Percentiles rank a stretch among this genome's conserved stretches.
Evolutionary conservation across 345 rosid species (phyloP).

Genomic region (Atalantia buxifolia): DNA sequence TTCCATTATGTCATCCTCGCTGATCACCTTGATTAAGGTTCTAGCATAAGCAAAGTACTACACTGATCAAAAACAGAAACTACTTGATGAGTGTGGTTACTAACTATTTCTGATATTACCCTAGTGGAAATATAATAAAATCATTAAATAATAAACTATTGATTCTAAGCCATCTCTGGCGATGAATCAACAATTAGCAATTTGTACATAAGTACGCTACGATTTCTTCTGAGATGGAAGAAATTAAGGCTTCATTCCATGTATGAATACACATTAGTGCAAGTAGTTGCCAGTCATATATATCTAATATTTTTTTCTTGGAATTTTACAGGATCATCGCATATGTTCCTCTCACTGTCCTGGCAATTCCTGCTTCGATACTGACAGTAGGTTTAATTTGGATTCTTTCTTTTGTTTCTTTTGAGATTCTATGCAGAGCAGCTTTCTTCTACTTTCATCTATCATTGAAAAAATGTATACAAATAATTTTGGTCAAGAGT

Average conservation of each 20-base stretch:
- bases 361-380: conserved; percentile 57
- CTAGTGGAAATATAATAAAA: too few relatives aligned
- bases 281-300: not conserved
- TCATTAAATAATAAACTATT: too few relatives aligned
- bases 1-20: not conserved
- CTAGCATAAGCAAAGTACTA: not conserved
- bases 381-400: conserved; percentile 37
- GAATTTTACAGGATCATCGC: conserved; percentile 35
- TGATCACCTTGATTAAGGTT: not conserved
- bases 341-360: conserved; percentile 47
- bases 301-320: not conserved
- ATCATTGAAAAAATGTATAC: not conserved
- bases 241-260: too few relatives aligned
- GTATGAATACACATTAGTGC: not conserved
- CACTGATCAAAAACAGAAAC: too few relatives aligned
- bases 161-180: too few relatives aligned
- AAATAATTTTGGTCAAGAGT: not conserved
- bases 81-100: not conserved
- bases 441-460: not conserved
- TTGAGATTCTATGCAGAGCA: not conserved
- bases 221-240: too few relatives aligned
- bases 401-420: not conserved
- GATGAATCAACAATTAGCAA: too few relatives aligned
- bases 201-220: too few relatives aligned
- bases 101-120: not conserved